Evolutionary conservation across 768 basidiomycete genomes (phyloP).

Genomic region (Leccinum fibrillosum): DNA sequence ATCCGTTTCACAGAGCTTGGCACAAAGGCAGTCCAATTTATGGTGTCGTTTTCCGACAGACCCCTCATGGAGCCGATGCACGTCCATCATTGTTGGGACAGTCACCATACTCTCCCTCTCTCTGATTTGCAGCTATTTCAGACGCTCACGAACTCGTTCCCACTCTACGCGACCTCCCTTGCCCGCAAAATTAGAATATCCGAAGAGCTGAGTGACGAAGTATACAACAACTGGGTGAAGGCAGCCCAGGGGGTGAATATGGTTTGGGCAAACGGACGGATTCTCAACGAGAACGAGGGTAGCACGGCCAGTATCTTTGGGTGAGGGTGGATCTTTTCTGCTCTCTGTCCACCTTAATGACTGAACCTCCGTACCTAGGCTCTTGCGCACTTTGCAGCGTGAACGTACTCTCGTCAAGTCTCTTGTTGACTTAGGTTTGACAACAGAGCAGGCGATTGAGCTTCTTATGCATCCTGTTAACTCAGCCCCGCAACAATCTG

Average conservation of each 20-base stretch:
- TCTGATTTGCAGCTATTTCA: slow-evolving; percentile 38
- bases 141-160: slow-evolving; percentile 83
- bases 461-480: slow-evolving; percentile 67
- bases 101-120: slow-evolving; percentile 7
- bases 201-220: slow-evolving; percentile 48
- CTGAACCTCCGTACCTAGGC: slow-evolving; percentile 32
- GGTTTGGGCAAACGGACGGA: slow-evolving; percentile 81
- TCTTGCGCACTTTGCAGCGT: slow-evolving; percentile 68
- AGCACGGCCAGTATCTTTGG: slow-evolving; percentile 54
- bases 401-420: slow-evolving; percentile 64
- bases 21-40: slow-evolving; percentile 69
- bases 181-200: slow-evolving; percentile 64
- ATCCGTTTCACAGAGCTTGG: slow-evolving; percentile 51
- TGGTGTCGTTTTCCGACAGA: slow-evolving; percentile 55
- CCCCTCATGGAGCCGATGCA: slow-evolving; percentile 35
- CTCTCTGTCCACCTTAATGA: background rate
- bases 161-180: slow-evolving; percentile 74
- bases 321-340: slow-evolving; percentile 30
- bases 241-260: slow-evolving; percentile 51
- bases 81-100: slow-evolving; percentile 20
- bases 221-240: slow-evolving; percentile 52
- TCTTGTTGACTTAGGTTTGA: slow-evolving; percentile 60
- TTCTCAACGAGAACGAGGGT: slow-evolving; percentile 58
- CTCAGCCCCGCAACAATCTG: slow-evolving; percentile 45
- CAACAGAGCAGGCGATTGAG: slow-evolving; percentile 62